Conservation (phyloP, 2,329 filamentous ascomycete species). For the Aurifilum marmelostoma region DNA sequence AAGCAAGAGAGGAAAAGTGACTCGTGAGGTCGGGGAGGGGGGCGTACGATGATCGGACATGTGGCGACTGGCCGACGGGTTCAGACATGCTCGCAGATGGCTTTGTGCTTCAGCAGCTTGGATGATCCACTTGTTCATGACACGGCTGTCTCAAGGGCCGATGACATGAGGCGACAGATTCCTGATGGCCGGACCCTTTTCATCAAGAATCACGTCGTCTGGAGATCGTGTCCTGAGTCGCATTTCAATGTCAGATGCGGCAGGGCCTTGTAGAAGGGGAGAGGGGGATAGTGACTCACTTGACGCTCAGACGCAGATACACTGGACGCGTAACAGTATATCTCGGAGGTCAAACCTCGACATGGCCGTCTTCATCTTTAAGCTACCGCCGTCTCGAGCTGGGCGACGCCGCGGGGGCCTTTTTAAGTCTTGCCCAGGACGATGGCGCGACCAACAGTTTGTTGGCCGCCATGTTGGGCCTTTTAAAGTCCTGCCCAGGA, state of each 20-base stretch:
- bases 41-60: neutral
- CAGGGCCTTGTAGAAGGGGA: neutral
- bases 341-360: neutral
- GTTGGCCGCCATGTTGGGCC: conserved; percentile 30
- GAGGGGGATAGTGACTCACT: neutral
- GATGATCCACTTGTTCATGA: neutral
- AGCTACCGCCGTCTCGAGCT: conserved; percentile 4
- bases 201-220: neutral
- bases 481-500: conserved; percentile 44
- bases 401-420: neutral
- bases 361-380: conserved; percentile 11
- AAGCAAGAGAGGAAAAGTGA: neutral
- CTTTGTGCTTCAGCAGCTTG: neutral
- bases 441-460: too few species aligned
- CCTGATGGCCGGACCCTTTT: neutral
- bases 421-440: conserved; percentile 19
- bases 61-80: neutral
- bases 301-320: neutral
- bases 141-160: neutral
- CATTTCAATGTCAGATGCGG: conserved; percentile 5
- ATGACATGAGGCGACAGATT: neutral
- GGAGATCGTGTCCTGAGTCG: neutral
- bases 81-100: neutral
- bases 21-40: too few species aligned
- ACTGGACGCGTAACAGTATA: neutral